A percentile compares a stretch with the other conserved stretches of the same genome.
These are phyloP conservation scores for Citropsis articulata DNA, from an alignment of 345 rosid genomes.

Conservation along the genomic window DNA sequence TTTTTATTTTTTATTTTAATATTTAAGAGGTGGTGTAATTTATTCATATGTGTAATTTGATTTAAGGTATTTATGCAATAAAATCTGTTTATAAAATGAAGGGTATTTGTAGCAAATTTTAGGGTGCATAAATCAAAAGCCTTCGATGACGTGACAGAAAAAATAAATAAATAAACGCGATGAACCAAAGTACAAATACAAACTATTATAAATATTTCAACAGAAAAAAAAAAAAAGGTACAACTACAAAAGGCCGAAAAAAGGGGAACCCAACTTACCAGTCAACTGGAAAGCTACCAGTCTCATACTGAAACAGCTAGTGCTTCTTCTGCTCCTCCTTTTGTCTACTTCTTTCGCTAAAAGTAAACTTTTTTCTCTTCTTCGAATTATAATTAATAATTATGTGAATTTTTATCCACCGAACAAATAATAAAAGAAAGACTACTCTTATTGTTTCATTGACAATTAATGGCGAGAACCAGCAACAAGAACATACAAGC, in stretches of 20 bases:
- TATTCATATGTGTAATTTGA: too few relatives aligned
- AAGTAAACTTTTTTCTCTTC: not conserved
- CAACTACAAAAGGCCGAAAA: not conserved
- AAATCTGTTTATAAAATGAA: too few relatives aligned
- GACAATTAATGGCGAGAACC: constrained; percentile 46
- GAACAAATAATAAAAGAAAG: not conserved
- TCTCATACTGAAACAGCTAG: constrained; percentile 3
- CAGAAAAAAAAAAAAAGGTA: too few relatives aligned
- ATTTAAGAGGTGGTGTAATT: too few relatives aligned
- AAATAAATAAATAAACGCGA: too few relatives aligned
- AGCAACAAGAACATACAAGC: constrained; percentile 75
- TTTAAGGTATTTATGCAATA: too few relatives aligned
- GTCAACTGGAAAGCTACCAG: constrained; percentile 33
- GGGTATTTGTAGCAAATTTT: too few relatives aligned
- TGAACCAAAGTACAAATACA: too few relatives aligned
- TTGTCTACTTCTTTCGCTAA: constrained; percentile 11
- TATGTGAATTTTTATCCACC: not conserved
- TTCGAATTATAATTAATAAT: not conserved
- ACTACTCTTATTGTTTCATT: not conserved
- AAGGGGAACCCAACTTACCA: constrained; percentile 18
- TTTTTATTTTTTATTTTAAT: too few relatives aligned
- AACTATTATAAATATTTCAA: too few relatives aligned
- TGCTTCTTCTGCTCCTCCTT: not conserved
- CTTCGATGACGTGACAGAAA: too few relatives aligned
- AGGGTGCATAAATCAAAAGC: too few relatives aligned